Evolutionary conservation across 2,329 filamentous ascomycete species (phyloP).

Genomic region (Fusarium sublunatum): DNA sequence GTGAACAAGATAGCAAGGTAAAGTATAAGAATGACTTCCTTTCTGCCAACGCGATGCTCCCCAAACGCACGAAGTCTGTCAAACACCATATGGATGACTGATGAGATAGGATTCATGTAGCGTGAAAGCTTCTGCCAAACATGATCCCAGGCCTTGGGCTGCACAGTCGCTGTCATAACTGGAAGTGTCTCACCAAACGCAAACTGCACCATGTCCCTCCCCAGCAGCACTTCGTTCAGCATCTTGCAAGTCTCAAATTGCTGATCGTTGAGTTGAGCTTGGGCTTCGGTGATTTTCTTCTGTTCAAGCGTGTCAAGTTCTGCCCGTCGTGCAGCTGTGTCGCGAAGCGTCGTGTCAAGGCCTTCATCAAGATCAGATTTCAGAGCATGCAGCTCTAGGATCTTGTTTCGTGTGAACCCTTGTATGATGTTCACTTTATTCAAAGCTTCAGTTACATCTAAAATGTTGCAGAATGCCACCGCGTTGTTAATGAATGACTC

Average conservation of each 20-base stretch:
- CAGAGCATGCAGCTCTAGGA: neutral
- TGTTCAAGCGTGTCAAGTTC: neutral
- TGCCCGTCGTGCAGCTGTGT: neutral
- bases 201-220: neutral
- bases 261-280: neutral
- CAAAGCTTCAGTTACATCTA: neutral
- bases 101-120: no score
- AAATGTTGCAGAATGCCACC: neutral
- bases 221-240: neutral
- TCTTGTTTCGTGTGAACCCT: neutral
- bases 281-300: neutral
- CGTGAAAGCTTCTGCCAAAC: no score
- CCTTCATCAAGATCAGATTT: neutral
- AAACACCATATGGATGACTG: no score
- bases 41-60: no score
- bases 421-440: neutral
- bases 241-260: neutral
- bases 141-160: neutral
- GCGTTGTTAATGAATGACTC: constrained; percentile 4
- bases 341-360: neutral
- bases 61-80: no score
- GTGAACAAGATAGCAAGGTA: neutral
- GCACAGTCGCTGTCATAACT: no score
- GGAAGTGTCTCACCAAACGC: neutral
- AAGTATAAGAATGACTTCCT: neutral